Percentiles rank a stretch among this genome's conserved stretches.
Evolutionary conservation across 2,329 filamentous ascomycete species (phyloP).

Genomic region (Alternaria brassicicola): DNA sequence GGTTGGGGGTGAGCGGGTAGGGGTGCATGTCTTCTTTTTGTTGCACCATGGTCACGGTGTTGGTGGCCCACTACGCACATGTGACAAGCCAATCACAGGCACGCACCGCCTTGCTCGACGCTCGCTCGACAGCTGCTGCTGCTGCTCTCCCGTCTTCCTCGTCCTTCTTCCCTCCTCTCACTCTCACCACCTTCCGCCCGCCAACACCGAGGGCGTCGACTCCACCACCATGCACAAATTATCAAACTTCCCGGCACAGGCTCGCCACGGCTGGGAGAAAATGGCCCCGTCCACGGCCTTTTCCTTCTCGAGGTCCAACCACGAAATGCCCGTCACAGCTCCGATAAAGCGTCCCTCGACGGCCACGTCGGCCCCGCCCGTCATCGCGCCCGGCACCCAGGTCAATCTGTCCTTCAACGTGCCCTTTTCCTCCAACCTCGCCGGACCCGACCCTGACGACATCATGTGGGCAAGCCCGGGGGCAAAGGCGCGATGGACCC

Average conservation of each 20-base stretch:
- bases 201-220: conserved; percentile 37
- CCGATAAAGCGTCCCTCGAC: conserved; percentile 63
- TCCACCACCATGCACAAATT: conserved; percentile 67
- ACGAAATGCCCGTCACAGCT: conserved; percentile 59
- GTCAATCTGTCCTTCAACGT: conserved; percentile 98
- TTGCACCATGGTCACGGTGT: conserved; percentile 2
- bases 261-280: conserved; percentile 71
- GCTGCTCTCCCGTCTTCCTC: conserved; percentile 25
- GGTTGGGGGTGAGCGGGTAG: not conserved
- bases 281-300: conserved; percentile 68
- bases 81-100: conserved; percentile 11
- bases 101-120: conserved; percentile 11
- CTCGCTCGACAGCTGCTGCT: conserved; percentile 21
- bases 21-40: conserved; percentile 8
- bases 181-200: conserved; percentile 30
- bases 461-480: conserved; percentile 90
- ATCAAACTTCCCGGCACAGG: conserved; percentile 69
- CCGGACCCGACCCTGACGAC: conserved; percentile 91
- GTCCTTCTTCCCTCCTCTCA: conserved; percentile 25
- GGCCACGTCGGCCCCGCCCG: conserved; percentile 59
- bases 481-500: conserved; percentile 90
- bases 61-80: conserved; percentile 1
- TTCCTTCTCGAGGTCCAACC: conserved; percentile 65
- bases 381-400: conserved; percentile 73
- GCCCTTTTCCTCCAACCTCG: conserved; percentile 89